Percentiles rank a stretch among this genome's conserved stretches.
phyloP scores from a whole-genome alignment of 2,329 filamentous ascomycete genomes.

The Ceratocystis alfenasii region DNA sequence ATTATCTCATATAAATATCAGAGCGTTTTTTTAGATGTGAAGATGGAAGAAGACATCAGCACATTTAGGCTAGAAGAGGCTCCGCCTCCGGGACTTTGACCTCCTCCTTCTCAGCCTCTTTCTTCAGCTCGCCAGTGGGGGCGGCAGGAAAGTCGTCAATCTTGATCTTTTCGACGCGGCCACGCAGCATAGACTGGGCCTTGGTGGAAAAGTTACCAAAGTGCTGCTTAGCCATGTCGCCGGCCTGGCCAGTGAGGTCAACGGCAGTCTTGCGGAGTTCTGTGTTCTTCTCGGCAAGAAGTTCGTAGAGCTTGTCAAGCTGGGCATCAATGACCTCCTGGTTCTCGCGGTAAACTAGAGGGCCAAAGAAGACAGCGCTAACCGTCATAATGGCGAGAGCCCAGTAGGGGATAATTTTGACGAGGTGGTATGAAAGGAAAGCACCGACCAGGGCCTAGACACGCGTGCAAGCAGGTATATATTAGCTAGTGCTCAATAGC shows the following conservation, averaged over 20 bases:
- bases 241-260: conserved; percentile 52
- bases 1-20: background rate
- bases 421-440: conserved; percentile 55
- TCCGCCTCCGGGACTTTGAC: conserved; percentile 5
- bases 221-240: conserved; percentile 54
- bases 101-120: conserved; percentile 19
- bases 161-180: conserved; percentile 36
- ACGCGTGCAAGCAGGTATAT: background rate
- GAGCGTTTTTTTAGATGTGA: background rate
- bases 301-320: conserved; percentile 44
- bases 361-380: conserved; percentile 48
- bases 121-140: conserved; percentile 31
- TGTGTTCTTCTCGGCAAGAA: conserved; percentile 50
- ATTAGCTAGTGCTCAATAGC: background rate
- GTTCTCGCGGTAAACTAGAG: conserved; percentile 54
- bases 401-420: conserved; percentile 61
- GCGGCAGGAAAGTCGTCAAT: conserved; percentile 30
- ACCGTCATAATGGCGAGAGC: conserved; percentile 50
- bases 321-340: conserved; percentile 57
- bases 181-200: conserved; percentile 51
- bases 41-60: background rate
- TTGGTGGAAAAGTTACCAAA: conserved; percentile 56
- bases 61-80: conserved; percentile 17
- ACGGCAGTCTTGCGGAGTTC: conserved; percentile 50
- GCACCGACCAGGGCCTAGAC: conserved; percentile 45